Evolutionary conservation across 257 asterid species (phyloP).

Genomic region (Solanum appendiculatum): DNA sequence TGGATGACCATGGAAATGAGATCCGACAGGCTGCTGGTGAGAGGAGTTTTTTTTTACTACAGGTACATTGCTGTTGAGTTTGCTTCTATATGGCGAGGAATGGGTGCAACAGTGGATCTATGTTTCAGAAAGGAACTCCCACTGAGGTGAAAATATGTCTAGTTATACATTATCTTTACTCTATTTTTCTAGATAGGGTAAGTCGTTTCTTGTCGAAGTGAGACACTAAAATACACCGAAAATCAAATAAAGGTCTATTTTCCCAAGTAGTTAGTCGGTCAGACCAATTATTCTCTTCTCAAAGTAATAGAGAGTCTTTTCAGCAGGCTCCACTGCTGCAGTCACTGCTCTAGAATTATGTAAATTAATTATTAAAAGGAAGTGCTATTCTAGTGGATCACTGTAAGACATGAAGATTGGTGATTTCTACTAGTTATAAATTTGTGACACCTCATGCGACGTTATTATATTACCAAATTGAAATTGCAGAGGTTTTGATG

Average conservation of each 20-base stretch:
- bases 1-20: no score
- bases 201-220: neutral
- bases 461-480: neutral
- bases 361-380: no score
- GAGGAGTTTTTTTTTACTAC: conserved; percentile 15
- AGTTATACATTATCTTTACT: neutral
- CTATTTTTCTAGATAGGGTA: neutral
- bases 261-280: neutral
- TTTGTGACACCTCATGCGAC: neutral
- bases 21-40: conserved; percentile 49
- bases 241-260: neutral
- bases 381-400: neutral
- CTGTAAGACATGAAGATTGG: neutral
- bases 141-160: conserved; percentile 44
- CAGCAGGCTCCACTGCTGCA: neutral
- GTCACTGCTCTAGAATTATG: neutral
- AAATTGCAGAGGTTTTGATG: conserved; percentile 84
- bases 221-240: neutral
- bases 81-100: conserved; percentile 99
- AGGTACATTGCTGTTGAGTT: conserved; percentile 99
- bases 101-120: conserved; percentile 85
- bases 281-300: neutral
- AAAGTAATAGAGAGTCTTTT: neutral
- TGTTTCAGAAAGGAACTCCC: conserved; percentile 93
- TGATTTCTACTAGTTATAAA: neutral